Percentiles rank a stretch among this genome's conserved stretches.
phyloP scores from a whole-genome alignment of 2,329 filamentous ascomycete species.

The Aspergillus piperis region DNA sequence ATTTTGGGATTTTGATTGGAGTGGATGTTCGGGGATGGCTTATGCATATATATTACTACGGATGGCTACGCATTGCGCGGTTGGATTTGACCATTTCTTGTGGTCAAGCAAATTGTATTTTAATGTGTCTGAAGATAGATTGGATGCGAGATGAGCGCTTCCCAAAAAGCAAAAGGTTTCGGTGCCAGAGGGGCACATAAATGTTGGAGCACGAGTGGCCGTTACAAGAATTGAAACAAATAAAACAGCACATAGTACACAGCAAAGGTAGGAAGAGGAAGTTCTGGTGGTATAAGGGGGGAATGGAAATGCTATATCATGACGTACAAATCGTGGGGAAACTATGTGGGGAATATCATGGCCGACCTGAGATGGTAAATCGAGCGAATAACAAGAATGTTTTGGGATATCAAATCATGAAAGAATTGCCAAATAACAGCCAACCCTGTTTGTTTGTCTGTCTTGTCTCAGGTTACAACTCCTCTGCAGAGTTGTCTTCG shows the following conservation, averaged over 20 bases:
- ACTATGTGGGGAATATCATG: conserved; percentile 40
- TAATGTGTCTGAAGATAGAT: neutral
- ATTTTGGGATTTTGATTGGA: neutral
- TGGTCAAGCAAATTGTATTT: neutral
- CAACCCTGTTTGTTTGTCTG: neutral
- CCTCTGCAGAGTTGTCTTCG: neutral
- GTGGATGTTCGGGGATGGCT: neutral
- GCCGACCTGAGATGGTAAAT: conserved; percentile 12
- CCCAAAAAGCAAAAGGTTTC: neutral
- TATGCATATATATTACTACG: conserved; percentile 4
- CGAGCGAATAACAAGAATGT: conserved; percentile 13
- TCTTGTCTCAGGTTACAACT: neutral
- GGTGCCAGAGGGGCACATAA: neutral
- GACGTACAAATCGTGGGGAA: conserved; percentile 30
- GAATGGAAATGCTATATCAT: conserved; percentile 23
- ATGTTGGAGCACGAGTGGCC: conserved; percentile 1
- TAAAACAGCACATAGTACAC: conserved; percentile 9
- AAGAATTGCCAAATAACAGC: conserved; percentile 7
- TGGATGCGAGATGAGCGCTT: neutral
- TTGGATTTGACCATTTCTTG: neutral
- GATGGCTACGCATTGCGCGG: neutral
- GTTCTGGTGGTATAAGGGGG: neutral
- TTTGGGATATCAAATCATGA: conserved; percentile 10
- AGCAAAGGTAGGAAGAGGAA: conserved; percentile 3
- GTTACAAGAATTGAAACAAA: neutral